Evolutionary conservation across 2,329 filamentous ascomycete genomes (phyloP).

Genomic region (Ophiostoma novo-ulmi): DNA sequence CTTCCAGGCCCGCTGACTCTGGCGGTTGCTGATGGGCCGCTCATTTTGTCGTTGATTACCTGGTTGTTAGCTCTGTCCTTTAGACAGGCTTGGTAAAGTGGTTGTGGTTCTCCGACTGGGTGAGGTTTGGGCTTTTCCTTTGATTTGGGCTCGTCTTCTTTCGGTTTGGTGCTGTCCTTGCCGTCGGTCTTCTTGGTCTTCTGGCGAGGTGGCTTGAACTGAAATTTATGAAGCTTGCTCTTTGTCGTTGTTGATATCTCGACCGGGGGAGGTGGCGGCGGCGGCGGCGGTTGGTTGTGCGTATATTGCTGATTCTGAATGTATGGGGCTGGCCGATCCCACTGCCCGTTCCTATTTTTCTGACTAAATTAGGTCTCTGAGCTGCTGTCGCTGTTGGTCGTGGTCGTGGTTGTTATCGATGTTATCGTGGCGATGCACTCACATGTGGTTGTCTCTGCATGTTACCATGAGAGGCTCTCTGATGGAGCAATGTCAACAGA

Average conservation of each 20-base stretch:
- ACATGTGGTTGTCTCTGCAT: conserved; percentile 33
- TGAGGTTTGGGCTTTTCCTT: not conserved
- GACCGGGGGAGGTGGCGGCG: conserved; percentile 37
- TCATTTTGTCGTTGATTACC: not conserved
- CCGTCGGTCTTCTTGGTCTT: not conserved
- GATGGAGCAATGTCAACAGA: not conserved
- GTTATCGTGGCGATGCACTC: not conserved
- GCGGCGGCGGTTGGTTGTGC: conserved; percentile 26
- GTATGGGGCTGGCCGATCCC: conserved; percentile 32
- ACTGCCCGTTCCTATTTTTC: conserved; percentile 40
- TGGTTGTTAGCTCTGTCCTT: not conserved
- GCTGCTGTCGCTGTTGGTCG: not conserved
- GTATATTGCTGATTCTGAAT: conserved; percentile 33
- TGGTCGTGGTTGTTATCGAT: not conserved
- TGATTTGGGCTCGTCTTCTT: not conserved
- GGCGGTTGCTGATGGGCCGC: not conserved
- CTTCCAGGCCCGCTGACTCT: not conserved
- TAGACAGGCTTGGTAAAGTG: not conserved
- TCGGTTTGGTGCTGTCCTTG: not conserved
- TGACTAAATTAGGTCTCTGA: not conserved
- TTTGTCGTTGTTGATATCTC: conserved; percentile 56
- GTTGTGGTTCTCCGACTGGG: not conserved
- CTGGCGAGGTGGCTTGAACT: conserved; percentile 43
- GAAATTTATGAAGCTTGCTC: conserved; percentile 54
- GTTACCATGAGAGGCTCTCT: conserved; percentile 19